phyloP scores from a whole-genome alignment of 257 asterid genomes.

The Sherardia arvensis region DNA sequence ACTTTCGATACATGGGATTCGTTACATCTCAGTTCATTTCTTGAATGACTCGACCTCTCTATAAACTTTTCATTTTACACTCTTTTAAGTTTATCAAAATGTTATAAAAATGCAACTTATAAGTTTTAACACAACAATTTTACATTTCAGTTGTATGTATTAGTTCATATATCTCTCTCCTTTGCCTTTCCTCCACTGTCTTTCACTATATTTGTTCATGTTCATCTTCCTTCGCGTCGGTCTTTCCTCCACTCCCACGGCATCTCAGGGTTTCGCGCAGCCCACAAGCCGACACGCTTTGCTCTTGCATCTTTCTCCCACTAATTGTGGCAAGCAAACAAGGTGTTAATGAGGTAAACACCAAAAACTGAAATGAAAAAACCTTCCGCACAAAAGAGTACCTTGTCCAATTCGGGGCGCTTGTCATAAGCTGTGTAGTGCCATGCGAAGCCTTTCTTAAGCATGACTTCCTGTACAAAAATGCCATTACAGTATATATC shows the following conservation, averaged over 20 bases:
- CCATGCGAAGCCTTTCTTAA: conserved; percentile 92
- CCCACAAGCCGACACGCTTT: conserved; percentile 72
- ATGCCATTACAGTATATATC: conserved; percentile 79
- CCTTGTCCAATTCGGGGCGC: conserved; percentile 73
- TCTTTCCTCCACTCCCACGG: conserved; percentile 99
- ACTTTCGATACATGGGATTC: background rate
- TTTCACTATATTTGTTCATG: background rate
- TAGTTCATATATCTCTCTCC: no score
- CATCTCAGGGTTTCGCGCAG: conserved; percentile 76
- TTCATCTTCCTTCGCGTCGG: conserved; percentile 56
- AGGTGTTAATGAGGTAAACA: background rate
- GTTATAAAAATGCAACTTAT: background rate
- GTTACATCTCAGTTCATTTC: background rate
- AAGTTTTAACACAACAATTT: background rate
- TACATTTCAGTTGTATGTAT: background rate
- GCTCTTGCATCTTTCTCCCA: conserved; percentile 90
- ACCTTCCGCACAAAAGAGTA: background rate
- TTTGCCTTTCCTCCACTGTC: background rate
- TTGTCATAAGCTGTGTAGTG: conserved; percentile 79
- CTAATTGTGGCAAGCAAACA: conserved; percentile 20
- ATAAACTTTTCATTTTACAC: no score
- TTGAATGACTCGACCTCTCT: background rate
- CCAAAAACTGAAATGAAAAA: no score
- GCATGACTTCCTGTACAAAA: conserved; percentile 91
- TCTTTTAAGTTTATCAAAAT: background rate